These are phyloP conservation scores for Ulvella scutata DNA, from an alignment of 139 green algal genomes.

Conservation along the genomic window DNA sequence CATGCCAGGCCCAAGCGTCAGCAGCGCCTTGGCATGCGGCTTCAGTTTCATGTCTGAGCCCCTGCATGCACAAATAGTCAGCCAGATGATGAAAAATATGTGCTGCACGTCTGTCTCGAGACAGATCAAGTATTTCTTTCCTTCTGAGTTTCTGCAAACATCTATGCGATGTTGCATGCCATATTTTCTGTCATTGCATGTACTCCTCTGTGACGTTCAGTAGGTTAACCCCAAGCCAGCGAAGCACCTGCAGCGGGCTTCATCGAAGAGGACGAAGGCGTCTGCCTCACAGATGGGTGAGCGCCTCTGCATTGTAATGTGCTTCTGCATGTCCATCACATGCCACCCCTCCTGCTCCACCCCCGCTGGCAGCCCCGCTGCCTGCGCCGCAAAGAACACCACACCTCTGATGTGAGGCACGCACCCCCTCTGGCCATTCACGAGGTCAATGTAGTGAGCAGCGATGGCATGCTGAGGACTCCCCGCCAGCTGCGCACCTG, in stretches of 20 bases:
- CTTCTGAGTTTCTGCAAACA: background rate
- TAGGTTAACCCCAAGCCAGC: conserved; percentile 14
- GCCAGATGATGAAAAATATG: background rate
- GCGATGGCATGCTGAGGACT: conserved; percentile 12
- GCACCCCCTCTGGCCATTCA: background rate
- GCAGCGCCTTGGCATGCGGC: conserved; percentile 24
- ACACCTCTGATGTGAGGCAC: conserved; percentile 14
- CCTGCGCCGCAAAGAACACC: conserved; percentile 15
- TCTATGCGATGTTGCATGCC: background rate
- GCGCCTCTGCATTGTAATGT: background rate
- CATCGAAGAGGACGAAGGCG: conserved; percentile 29
- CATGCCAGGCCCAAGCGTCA: conserved; percentile 31
- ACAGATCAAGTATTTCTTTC: too few species aligned
- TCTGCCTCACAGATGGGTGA: conserved; percentile 25
- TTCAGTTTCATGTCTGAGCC: conserved; percentile 21
- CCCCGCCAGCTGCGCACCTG: conserved; percentile 14
- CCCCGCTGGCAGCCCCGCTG: conserved; percentile 9
- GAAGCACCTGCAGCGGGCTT: conserved; percentile 24
- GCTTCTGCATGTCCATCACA: conserved; percentile 15
- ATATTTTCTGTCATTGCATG: background rate
- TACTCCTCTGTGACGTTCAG: background rate
- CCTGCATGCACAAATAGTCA: conserved; percentile 1
- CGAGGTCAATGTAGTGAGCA: conserved; percentile 1
- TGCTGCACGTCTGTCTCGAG: too few species aligned
- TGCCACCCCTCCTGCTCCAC: conserved; percentile 15